Percentiles rank a stretch among this genome's conserved stretches.
Conservation (phyloP, 495 filamentous ascomycete species). For the Glarea lozoyensis region DNA sequence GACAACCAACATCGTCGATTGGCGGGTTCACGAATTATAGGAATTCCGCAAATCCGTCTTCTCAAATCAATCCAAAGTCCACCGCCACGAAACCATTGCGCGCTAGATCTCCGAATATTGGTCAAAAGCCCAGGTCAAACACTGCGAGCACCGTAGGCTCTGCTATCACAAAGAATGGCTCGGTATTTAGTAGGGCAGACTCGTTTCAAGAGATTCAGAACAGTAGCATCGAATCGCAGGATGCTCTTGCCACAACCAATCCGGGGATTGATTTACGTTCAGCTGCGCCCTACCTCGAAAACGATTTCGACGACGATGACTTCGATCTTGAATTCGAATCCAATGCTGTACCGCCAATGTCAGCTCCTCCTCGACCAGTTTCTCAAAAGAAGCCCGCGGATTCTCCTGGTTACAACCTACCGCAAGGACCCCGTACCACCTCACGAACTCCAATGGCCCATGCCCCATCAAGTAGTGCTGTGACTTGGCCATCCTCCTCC, state of each 20-base stretch:
- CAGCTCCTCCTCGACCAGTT: slow-evolving; percentile 20
- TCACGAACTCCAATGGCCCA: slow-evolving; percentile 1
- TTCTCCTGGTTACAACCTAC: slow-evolving; percentile 21
- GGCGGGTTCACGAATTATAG: slow-evolving; percentile 15
- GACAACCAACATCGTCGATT: slow-evolving; percentile 17
- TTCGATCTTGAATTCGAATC: slow-evolving; percentile 46
- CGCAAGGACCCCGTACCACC: slow-evolving; percentile 18
- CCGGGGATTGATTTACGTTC: too few species aligned
- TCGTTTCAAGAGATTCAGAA: slow-evolving; percentile 33
- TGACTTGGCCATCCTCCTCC: slow-evolving; percentile 20
- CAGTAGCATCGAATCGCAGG: slow-evolving; percentile 14
- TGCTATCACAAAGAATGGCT: slow-evolving; percentile 11
- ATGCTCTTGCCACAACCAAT: slow-evolving; percentile 8
- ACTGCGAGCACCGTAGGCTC: slow-evolving; percentile 2
- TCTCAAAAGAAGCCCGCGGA: slow-evolving; percentile 11
- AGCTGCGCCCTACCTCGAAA: slow-evolving; percentile 45
- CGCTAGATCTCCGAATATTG: slow-evolving; percentile 17
- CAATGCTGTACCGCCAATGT: slow-evolving; percentile 27
- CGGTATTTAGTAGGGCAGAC: slow-evolving; percentile 30
- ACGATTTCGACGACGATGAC: slow-evolving; percentile 67
- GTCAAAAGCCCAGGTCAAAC: slow-evolving; percentile 4
- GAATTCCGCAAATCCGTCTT: slow-evolving; percentile 13
- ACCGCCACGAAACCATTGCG: slow-evolving; percentile 10
- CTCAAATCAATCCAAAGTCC: too few species aligned
- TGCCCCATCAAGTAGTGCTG: slow-evolving; percentile 14